Evolutionary conservation across 306 rosid species (phyloP), one percentile per base, ranked within the genome.

Genomic region (Prunus salicina): DNA sequence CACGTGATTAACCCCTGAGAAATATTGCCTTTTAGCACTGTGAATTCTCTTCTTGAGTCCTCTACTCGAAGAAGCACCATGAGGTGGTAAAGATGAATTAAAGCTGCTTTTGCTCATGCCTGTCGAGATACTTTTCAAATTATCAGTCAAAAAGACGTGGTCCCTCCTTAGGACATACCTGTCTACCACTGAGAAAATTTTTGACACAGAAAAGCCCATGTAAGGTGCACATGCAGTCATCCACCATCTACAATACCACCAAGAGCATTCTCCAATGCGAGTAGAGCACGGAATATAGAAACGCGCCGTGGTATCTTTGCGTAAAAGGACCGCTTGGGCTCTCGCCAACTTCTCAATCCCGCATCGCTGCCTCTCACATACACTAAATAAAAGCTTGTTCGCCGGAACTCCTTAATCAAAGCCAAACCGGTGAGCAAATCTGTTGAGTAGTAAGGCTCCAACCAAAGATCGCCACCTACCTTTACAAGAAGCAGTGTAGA

Each of bases 241-340:
- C 67, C 67, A 30, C 67, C 67, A 63, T 9, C 45, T 28, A 6
- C 22, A 63, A 28, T 63, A 63, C n/a, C 45, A 28, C 20, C 20
- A 28, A 0, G 46, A 30, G 4, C 2, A 2, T 27, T 27, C 3
- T 0, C 45, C 22, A 0, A 13, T 3, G 15, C 32, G 32, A 3
- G 45, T 2, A 2, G 67, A 28, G n/a, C 12, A 14, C 0, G 24
- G 46, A 16, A 63, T 5, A 0, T 15, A 5, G 2, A 30, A 28
- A 2, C 0, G 2, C 0, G n/a, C 1, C 0, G 11, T 3, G 0
- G 67, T 62, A 5, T 30, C 3, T 0, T 12, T 14, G 3, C 22
- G 1, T 0, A 51, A 2, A 5, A 51, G 56, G 3, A 6, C 5
- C 0, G 5, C 2, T 51, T 51, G 56, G 0, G 67, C 24, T 20